Evolutionary conservation across 2,329 filamentous ascomycete species (phyloP).

Genomic region (Microcyclospora pomicola): DNA sequence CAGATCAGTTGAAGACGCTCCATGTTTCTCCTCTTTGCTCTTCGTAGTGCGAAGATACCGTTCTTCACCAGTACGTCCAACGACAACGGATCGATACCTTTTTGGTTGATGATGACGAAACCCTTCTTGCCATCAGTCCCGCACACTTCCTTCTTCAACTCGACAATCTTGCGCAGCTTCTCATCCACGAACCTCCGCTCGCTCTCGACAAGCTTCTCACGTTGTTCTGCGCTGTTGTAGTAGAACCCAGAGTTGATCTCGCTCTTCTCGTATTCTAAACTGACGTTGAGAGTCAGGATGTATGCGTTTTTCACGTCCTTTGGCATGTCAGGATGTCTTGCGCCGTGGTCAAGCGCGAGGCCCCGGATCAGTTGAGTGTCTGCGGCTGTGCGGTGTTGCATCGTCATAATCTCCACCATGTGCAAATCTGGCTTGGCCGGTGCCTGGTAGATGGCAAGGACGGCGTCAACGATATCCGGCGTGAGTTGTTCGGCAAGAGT

Average conservation of each 20-base stretch:
- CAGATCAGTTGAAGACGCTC: conserved; percentile 91
- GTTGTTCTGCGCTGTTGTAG: conserved; percentile 92
- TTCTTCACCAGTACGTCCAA: conserved; percentile 96
- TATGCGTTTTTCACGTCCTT: conserved; percentile 91
- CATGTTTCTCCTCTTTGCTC: conserved; percentile 98
- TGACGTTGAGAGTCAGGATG: conserved; percentile 91
- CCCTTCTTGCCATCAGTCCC: conserved; percentile 85
- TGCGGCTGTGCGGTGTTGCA: conserved; percentile 93
- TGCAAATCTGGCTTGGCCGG: conserved; percentile 90
- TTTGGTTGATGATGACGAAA: conserved; percentile 98
- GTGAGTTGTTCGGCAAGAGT: conserved; percentile 82
- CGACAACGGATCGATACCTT: conserved; percentile 93
- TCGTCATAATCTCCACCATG: conserved; percentile 99
- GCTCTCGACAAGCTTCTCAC: conserved; percentile 95
- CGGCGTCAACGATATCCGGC: conserved; percentile 88
- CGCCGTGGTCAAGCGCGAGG: conserved; percentile 85
- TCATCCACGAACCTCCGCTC: conserved; percentile 92
- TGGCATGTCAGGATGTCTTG: conserved; percentile 95
- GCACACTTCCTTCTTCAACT: conserved; percentile 95
- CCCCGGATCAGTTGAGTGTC: conserved; percentile 94
- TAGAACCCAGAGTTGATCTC: conserved; percentile 99
- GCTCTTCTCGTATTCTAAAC: conserved; percentile 95
- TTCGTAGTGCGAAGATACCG: conserved; percentile 82
- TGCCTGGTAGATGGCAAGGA: conserved; percentile 81
- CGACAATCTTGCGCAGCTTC: conserved; percentile 93